A percentile compares a stretch with the other conserved stretches of the same genome.
Evolutionary conservation across 495 filamentous ascomycete species (phyloP).

Genomic region (Neurospora tetrasperma): DNA sequence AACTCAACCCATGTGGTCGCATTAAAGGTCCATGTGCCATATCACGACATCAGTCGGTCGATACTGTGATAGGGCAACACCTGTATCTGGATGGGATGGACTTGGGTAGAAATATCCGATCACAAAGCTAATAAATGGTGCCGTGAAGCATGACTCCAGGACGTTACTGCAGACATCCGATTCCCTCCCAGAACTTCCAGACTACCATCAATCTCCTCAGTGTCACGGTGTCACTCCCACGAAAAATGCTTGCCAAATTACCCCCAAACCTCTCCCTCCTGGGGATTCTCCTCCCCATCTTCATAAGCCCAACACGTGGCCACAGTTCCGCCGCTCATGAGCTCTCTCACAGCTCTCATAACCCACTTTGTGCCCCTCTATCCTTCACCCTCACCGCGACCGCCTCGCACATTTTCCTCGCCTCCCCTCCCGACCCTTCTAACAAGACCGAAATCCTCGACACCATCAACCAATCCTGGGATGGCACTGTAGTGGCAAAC

Average conservation of each 20-base stretch:
- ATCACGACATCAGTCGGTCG: not conserved
- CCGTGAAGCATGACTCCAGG: too few species aligned
- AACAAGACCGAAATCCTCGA: not conserved
- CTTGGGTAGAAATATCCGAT: not conserved
- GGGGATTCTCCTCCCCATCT: not conserved
- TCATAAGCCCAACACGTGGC: not conserved
- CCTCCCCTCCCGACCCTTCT: slow-evolving; percentile 2
- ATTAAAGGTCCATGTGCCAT: not conserved
- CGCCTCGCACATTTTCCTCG: not conserved
- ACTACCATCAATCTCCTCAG: not conserved
- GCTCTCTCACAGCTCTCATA: not conserved
- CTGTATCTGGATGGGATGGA: not conserved
- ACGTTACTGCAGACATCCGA: not conserved
- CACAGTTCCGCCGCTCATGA: not conserved
- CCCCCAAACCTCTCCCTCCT: not conserved
- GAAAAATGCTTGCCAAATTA: not conserved
- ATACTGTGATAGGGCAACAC: not conserved
- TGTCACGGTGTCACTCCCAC: not conserved
- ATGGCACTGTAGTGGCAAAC: not conserved
- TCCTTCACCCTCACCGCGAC: slow-evolving; percentile 2
- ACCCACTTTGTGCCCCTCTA: not conserved
- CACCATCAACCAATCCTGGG: not conserved
- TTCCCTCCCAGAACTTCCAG: not conserved
- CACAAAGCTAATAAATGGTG: not conserved
- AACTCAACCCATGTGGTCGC: not conserved